Conservation (phyloP, 1,284 basidiomycete species). For the Sporisorium scitamineum region DNA sequence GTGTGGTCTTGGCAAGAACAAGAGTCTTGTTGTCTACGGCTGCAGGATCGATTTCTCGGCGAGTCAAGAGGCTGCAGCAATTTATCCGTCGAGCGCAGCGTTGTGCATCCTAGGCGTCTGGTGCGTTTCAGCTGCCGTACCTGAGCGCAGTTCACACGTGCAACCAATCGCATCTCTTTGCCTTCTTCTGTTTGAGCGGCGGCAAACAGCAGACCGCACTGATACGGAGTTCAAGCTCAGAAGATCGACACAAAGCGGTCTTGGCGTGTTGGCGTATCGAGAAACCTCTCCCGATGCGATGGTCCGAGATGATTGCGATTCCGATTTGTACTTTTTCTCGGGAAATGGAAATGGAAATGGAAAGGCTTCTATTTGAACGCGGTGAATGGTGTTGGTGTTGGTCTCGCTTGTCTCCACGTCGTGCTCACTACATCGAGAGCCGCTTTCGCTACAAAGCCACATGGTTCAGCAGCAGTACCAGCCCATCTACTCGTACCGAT, state of each 20-base stretch:
- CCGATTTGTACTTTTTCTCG: not conserved
- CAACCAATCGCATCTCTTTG: not conserved
- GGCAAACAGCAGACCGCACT: too few relatives aligned
- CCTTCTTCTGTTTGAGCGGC: not conserved
- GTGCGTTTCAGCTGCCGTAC: not conserved
- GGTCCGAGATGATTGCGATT: not conserved
- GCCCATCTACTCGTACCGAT: constrained; percentile 35
- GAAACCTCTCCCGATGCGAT: not conserved
- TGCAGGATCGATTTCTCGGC: not conserved
- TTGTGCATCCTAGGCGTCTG: not conserved
- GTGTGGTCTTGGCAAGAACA: not conserved
- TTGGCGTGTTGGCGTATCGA: not conserved
- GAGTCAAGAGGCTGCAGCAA: not conserved
- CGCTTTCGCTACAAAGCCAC: not conserved
- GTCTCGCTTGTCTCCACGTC: constrained; percentile 6
- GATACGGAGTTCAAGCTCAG: too few relatives aligned
- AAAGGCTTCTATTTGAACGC: not conserved
- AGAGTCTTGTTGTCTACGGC: not conserved
- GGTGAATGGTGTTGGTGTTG: not conserved
- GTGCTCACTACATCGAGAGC: not conserved
- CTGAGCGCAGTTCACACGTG: not conserved
- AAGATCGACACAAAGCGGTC: too few relatives aligned
- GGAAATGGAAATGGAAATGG: constrained; percentile 2
- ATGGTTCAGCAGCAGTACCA: constrained; percentile 34
- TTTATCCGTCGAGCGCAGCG: constrained; percentile 1